Percentiles rank a stretch among this genome's conserved stretches.
phyloP scores from a whole-genome alignment of 2,329 filamentous ascomycete genomes.

The Fusarium pseudograminearum region DNA sequence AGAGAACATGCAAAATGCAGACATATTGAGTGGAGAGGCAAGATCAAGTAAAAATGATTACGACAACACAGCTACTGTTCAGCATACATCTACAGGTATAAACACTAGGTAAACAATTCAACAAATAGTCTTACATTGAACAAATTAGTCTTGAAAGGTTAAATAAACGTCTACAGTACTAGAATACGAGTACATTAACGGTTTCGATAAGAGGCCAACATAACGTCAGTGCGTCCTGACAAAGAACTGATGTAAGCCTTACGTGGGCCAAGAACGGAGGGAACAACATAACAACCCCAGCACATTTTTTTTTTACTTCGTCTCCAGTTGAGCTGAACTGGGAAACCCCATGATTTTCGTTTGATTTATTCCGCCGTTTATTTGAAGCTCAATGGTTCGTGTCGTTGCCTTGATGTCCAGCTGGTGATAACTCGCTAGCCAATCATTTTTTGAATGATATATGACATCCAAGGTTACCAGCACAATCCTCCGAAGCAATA shows the following conservation, averaged over 20 bases:
- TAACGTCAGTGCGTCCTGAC: neutral
- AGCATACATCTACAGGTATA: neutral
- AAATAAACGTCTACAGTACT: neutral
- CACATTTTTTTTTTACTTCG: neutral
- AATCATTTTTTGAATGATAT: neutral
- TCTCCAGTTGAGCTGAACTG: neutral
- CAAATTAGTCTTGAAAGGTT: neutral
- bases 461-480: neutral
- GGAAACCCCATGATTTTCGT: neutral
- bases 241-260: conserved; percentile 2
- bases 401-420: neutral
- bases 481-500: neutral
- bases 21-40: neutral
- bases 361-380: neutral
- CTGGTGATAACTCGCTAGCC: neutral
- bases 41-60: neutral
- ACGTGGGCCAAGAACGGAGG: neutral
- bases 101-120: too few species aligned
- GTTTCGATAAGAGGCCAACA: neutral
- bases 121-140: neutral
- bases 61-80: neutral
- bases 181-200: neutral
- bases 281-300: neutral
- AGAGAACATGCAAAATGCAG: neutral
- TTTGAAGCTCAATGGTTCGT: neutral